Evolutionary conservation across 306 rosid genomes (phyloP), one percentile per base, ranked within the genome.

Genomic region (Sicyos edulis): DNA sequence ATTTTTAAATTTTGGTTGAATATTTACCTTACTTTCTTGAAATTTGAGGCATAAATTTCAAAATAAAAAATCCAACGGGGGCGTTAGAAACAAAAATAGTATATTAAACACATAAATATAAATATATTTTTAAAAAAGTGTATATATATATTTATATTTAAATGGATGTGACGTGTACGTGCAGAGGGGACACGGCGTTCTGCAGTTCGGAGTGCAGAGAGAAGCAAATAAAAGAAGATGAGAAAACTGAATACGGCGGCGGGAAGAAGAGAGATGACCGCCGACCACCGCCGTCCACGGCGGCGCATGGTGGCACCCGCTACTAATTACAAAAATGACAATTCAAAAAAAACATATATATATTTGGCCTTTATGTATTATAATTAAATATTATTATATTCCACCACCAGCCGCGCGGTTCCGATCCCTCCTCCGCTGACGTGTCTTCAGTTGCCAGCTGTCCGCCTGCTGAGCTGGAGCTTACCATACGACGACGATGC

Each of bases 201-300:
- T 92, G 98, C 80, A 92, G 96, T 78, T 82, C 73, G 63, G 98
- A 92, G 82, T 92, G 98, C 72, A 86, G 98, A 75, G 96, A 88
- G 86, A 42, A 84, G 76, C 92, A 85, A 77, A 92, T 92, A 73
- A 90, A 84, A 73, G 80, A 84, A 53, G 98, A 90, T 17, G 81
- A 80, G 79, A 80, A 81, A 61, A 78, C 72, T 68, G 90, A 87
- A 81, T 72, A 72, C 32, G 29, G 54, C 10, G 17, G 34, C 10
- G 29, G 34, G 20, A 72, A 56, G 53, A 53, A 22, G 32, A 69
- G 26, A 22, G 75, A 72, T 22, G 20, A 10, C 2, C 66, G 75
- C 16, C 53, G 12, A 19, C 50, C 54, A 6, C 4, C 55, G 54
- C n/a, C 65, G 29, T 4, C 8, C 7, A 6, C 42, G 42, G 42